A percentile compares a stretch with the other conserved stretches of the same genome.
Evolutionary conservation across 1,284 basidiomycete genomes (phyloP).

Genomic region (Neolentinus lepideus): DNA sequence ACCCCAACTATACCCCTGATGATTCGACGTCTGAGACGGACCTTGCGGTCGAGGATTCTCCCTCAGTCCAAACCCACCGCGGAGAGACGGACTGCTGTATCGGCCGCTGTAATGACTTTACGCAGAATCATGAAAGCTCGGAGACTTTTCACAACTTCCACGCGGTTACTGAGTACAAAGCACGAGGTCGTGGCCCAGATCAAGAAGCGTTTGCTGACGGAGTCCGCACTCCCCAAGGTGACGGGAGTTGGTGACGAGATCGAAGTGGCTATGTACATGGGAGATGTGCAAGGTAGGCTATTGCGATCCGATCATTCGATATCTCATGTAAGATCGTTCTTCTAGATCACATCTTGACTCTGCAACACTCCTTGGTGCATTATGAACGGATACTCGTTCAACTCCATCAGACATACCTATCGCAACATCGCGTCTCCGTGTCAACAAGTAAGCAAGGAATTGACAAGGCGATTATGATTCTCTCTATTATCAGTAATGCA

Average conservation of each 20-base stretch:
- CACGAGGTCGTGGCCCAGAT: slow-evolving; percentile 79
- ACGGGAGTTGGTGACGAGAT: slow-evolving; percentile 36
- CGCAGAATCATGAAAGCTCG: slow-evolving; percentile 78
- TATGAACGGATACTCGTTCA: slow-evolving; percentile 87
- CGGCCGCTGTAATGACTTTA: slow-evolving; percentile 35
- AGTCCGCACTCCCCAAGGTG: slow-evolving; percentile 26
- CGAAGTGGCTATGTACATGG: slow-evolving; percentile 85
- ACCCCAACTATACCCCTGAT: slow-evolving; percentile 10
- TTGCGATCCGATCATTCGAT: slow-evolving; percentile 9
- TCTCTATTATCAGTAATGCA: slow-evolving; percentile 63
- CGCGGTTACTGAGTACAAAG: slow-evolving; percentile 75
- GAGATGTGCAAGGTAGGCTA: slow-evolving; percentile 80
- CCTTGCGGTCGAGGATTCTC: slow-evolving; percentile 5
- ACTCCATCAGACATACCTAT: slow-evolving; percentile 82
- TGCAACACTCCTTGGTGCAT: slow-evolving; percentile 83
- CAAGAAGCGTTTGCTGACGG: slow-evolving; percentile 59
- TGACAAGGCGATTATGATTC: slow-evolving; percentile 60
- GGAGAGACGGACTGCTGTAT: slow-evolving; percentile 12
- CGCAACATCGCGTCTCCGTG: slow-evolving; percentile 65
- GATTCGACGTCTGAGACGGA: slow-evolving; percentile 14
- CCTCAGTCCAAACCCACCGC: not conserved
- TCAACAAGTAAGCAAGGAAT: slow-evolving; percentile 54
- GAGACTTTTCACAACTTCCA: slow-evolving; percentile 77
- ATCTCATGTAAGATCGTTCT: not conserved
- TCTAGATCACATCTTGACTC: slow-evolving; percentile 84